Percentiles rank a stretch among this genome's conserved stretches.
These are phyloP conservation scores for Metarhizium rileyi DNA, from an alignment of 2,329 filamentous ascomycete species.

Conservation along the genomic window DNA sequence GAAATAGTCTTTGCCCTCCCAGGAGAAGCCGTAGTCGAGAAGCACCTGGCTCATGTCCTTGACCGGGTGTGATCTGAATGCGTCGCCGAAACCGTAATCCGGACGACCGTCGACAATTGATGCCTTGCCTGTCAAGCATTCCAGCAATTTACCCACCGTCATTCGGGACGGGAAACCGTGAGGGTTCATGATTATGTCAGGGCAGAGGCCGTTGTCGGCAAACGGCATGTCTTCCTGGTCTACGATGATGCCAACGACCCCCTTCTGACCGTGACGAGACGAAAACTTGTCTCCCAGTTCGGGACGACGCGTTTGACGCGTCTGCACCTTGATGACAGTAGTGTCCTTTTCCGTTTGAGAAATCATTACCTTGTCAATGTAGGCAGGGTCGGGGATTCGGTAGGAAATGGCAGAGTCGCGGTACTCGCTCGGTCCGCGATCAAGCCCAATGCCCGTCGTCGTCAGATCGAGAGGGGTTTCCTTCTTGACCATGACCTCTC, in stretches of 20 bases:
- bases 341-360: slow-evolving; percentile 81
- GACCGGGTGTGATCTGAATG: slow-evolving; percentile 74
- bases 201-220: slow-evolving; percentile 79
- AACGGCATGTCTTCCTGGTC: slow-evolving; percentile 97
- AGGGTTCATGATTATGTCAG: slow-evolving; percentile 99
- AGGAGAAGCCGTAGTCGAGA: slow-evolving; percentile 83
- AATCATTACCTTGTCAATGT: slow-evolving; percentile 94
- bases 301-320: slow-evolving; percentile 86
- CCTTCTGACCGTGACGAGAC: slow-evolving; percentile 95
- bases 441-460: slow-evolving; percentile 60
- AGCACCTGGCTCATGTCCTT: slow-evolving; percentile 83
- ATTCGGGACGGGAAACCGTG: slow-evolving; percentile 99
- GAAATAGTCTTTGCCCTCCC: slow-evolving; percentile 95
- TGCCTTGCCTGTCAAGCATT: slow-evolving; percentile 89
- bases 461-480: slow-evolving; percentile 71
- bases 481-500: slow-evolving; percentile 87
- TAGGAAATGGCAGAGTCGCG: slow-evolving; percentile 66
- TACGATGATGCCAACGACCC: slow-evolving; percentile 92
- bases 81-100: slow-evolving; percentile 74
- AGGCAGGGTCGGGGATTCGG: slow-evolving; percentile 72
- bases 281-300: slow-evolving; percentile 98
- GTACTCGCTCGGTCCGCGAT: slow-evolving; percentile 52
- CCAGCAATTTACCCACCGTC: slow-evolving; percentile 97
- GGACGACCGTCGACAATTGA: slow-evolving; percentile 76
- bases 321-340: slow-evolving; percentile 86